These are phyloP conservation scores for Rhytidhysteron rufulum DNA, from an alignment of 2,329 filamentous ascomycete genomes.

Conservation along the genomic window DNA sequence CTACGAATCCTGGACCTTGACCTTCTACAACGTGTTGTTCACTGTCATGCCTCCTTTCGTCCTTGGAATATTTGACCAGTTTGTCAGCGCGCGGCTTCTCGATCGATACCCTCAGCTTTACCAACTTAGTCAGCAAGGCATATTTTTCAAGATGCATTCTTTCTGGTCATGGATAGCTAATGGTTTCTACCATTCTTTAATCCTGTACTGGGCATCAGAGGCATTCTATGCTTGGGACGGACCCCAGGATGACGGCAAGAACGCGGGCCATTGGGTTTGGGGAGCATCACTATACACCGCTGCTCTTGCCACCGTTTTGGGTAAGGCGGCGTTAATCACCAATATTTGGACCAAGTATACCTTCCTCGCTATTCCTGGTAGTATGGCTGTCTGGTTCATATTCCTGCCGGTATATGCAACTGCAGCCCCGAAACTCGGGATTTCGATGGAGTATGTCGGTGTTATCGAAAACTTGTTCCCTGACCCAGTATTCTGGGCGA, in stretches of 20 bases:
- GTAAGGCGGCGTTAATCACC: conserved; percentile 90
- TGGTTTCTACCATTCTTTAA: conserved; percentile 90
- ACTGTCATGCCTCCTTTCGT: conserved; percentile 90
- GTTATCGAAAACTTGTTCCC: conserved; percentile 76
- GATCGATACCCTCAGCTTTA: conserved; percentile 97
- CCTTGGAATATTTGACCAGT: conserved; percentile 95
- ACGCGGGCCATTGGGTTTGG: conserved; percentile 96
- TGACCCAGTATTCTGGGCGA: conserved; percentile 85
- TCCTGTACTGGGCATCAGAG: conserved; percentile 83
- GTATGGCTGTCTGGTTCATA: conserved; percentile 83
- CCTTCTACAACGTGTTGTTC: conserved; percentile 98
- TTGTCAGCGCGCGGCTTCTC: conserved; percentile 86
- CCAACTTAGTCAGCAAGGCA: conserved; percentile 83
- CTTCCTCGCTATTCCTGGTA: conserved; percentile 90
- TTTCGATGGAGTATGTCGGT: conserved; percentile 82
- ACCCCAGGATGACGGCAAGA: conserved; percentile 71
- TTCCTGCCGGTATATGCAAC: conserved; percentile 86
- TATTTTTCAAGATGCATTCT: conserved; percentile 89
- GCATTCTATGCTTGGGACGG: conserved; percentile 80
- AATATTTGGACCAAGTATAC: conserved; percentile 99
- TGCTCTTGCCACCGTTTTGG: conserved; percentile 86
- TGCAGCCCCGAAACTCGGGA: conserved; percentile 74
- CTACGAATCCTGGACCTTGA: conserved; percentile 99
- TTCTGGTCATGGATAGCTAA: conserved; percentile 92
- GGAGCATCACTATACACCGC: conserved; percentile 91